Evolutionary conservation across 2,329 filamentous ascomycete species (phyloP).

Genomic region (Aspergillus sp.): DNA sequence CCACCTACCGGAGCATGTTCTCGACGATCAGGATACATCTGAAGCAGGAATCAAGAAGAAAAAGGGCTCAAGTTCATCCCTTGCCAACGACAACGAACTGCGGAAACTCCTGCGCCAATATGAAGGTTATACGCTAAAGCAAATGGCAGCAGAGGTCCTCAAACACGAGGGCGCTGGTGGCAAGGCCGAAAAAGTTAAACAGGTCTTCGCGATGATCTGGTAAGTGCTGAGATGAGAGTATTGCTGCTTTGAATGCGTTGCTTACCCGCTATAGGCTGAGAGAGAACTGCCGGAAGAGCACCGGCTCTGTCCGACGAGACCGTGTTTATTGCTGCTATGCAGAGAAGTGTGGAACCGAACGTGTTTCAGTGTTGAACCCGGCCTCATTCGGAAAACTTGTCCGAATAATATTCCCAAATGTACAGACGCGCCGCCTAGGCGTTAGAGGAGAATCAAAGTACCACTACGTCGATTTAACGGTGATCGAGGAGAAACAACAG

Average conservation of each 20-base stretch:
- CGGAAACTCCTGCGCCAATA: constrained; percentile 49
- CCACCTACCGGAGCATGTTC: constrained; percentile 39
- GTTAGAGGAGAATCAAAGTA: constrained; percentile 98
- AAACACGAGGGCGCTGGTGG: constrained; percentile 51
- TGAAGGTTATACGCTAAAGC: constrained; percentile 44
- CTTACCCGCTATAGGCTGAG: constrained; percentile 40
- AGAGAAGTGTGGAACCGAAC: constrained; percentile 84
- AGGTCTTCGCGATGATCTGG: constrained; percentile 55
- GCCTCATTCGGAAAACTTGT: constrained; percentile 98
- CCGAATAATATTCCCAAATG: constrained; percentile 89
- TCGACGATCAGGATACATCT: constrained; percentile 44
- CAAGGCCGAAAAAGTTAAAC: constrained; percentile 53
- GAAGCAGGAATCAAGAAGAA: constrained; percentile 46
- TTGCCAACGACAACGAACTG: constrained; percentile 51
- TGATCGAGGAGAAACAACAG: constrained; percentile 46
- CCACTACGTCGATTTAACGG: constrained; percentile 67
- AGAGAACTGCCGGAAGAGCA: constrained; percentile 48
- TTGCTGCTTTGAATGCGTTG: neutral
- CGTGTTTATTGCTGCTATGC: constrained; percentile 96
- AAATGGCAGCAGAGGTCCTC: constrained; percentile 50
- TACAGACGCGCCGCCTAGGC: constrained; percentile 87
- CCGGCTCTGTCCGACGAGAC: constrained; percentile 78
- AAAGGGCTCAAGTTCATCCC: constrained; percentile 48
- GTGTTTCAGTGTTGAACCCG: constrained; percentile 92
- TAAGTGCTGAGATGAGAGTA: constrained; percentile 27